These are phyloP conservation scores for Pisolithus microcarpus DNA, from an alignment of 768 basidiomycete genomes.

Conservation along the genomic window DNA sequence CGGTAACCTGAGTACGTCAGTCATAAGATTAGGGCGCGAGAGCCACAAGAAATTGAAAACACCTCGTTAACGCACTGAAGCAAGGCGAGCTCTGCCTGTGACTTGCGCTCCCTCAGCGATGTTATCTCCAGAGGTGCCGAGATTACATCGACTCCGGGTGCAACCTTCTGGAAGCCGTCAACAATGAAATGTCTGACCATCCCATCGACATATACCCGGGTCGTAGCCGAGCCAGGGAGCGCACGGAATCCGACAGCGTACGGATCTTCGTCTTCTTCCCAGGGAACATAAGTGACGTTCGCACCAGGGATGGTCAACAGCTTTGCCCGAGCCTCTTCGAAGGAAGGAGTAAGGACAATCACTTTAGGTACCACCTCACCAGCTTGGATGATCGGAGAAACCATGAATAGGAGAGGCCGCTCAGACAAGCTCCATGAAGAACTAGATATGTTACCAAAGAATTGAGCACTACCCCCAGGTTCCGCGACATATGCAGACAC, in stretches of 20 bases:
- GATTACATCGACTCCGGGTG: constrained; percentile 31
- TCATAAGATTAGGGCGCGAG: background rate
- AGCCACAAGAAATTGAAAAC: constrained; percentile 2
- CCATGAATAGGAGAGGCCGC: constrained; percentile 64
- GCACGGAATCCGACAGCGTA: constrained; percentile 43
- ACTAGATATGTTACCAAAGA: constrained; percentile 64
- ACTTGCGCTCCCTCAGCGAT: constrained; percentile 70
- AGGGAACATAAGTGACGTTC: constrained; percentile 42
- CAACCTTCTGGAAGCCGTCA: constrained; percentile 50
- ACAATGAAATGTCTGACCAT: constrained; percentile 55
- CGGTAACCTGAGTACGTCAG: constrained; percentile 48
- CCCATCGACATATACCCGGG: constrained; percentile 54
- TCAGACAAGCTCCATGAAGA: constrained; percentile 68
- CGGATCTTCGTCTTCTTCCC: constrained; percentile 65
- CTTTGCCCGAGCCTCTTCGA: constrained; percentile 68
- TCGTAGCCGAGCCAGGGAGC: constrained; percentile 18
- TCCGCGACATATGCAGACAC: constrained; percentile 73
- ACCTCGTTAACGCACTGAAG: constrained; percentile 80
- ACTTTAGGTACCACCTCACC: constrained; percentile 36
- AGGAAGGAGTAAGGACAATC: constrained; percentile 65
- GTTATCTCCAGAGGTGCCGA: constrained; percentile 49
- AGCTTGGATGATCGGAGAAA: constrained; percentile 36
- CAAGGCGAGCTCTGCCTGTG: constrained; percentile 57
- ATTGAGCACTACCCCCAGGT: constrained; percentile 64
- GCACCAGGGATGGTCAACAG: constrained; percentile 46